These are phyloP conservation scores for Fragaria vesca DNA, from an alignment of 306 rosid species.

Conservation along the genomic window DNA sequence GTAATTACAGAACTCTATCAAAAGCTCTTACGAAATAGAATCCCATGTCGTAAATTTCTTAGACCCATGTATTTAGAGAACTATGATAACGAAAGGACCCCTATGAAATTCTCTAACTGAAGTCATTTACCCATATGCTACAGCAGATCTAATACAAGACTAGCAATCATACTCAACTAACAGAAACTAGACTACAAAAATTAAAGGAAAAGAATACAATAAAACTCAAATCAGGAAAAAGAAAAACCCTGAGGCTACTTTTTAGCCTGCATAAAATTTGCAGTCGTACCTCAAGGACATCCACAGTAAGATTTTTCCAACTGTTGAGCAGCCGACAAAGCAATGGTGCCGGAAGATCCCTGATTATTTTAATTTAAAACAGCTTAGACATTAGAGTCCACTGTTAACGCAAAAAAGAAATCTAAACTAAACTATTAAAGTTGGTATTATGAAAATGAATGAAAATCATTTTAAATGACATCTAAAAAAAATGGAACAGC, in stretches of 20 bases:
- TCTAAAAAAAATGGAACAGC: not conserved
- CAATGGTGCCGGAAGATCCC: conserved; percentile 67
- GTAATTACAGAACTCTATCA: not conserved
- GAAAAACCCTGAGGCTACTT: conserved; percentile 20
- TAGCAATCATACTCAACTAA: not conserved
- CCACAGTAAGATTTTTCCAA: conserved; percentile 64
- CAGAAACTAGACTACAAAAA: not conserved
- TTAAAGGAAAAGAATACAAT: not conserved
- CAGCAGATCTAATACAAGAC: not conserved
- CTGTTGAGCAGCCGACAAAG: conserved; percentile 58
- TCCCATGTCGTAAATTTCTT: not conserved
- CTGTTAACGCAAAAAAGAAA: not conserved
- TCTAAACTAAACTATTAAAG: not conserved
- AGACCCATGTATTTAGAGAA: not conserved
- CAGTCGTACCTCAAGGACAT: conserved; percentile 62
- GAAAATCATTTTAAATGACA: not conserved
- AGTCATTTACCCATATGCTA: not conserved
- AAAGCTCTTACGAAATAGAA: not conserved
- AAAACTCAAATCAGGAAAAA: conserved; percentile 17
- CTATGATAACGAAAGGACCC: not conserved
- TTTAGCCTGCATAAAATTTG: conserved; percentile 13
- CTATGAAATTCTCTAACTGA: not conserved
- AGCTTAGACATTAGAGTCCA: not conserved
- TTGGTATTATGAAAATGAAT: not conserved
- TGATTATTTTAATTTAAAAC: conserved; percentile 37